phyloP scores from a whole-genome alignment of 2,329 filamentous ascomycete species.

The Madurella mycetomatis region DNA sequence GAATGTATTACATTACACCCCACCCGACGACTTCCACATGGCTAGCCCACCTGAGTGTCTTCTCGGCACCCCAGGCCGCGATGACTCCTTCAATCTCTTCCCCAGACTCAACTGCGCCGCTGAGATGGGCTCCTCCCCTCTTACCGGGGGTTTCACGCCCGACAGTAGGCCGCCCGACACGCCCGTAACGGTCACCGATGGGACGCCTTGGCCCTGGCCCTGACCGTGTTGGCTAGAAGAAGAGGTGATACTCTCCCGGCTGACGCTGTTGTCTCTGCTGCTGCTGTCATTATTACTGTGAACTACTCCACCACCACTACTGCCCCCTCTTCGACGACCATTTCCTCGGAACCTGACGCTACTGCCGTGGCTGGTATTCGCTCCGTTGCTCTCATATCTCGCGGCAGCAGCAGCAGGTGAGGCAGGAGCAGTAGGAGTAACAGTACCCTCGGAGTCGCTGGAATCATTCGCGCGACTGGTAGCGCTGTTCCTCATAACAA shows the following conservation, averaged over 20 bases:
- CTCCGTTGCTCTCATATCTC: too few species aligned
- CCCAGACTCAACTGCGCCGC: conserved; percentile 48
- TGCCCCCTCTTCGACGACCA: too few species aligned
- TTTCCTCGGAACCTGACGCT: too few species aligned
- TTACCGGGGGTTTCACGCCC: conserved; percentile 23
- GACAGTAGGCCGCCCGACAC: neutral
- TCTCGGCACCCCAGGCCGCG: conserved; percentile 38
- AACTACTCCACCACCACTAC: too few species aligned
- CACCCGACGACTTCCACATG: conserved; percentile 20
- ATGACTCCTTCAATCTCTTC: conserved; percentile 45
- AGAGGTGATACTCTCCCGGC: too few species aligned
- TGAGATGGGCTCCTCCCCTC: conserved; percentile 33
- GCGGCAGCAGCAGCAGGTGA: too few species aligned
- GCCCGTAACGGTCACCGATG: conserved; percentile 2
- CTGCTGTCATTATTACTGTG: too few species aligned
- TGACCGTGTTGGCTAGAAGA: conserved; percentile 1
- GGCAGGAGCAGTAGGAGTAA: neutral
- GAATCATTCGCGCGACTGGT: neutral
- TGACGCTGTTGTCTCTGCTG: too few species aligned
- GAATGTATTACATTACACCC: neutral
- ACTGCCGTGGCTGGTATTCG: too few species aligned
- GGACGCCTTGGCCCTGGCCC: conserved; percentile 15
- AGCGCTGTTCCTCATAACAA: neutral
- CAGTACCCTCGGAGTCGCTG: neutral
- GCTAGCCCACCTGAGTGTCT: conserved; percentile 29